These are phyloP conservation scores for Colletotrichum magnum DNA, from an alignment of 2,329 filamentous ascomycete genomes.

Conservation along the genomic window DNA sequence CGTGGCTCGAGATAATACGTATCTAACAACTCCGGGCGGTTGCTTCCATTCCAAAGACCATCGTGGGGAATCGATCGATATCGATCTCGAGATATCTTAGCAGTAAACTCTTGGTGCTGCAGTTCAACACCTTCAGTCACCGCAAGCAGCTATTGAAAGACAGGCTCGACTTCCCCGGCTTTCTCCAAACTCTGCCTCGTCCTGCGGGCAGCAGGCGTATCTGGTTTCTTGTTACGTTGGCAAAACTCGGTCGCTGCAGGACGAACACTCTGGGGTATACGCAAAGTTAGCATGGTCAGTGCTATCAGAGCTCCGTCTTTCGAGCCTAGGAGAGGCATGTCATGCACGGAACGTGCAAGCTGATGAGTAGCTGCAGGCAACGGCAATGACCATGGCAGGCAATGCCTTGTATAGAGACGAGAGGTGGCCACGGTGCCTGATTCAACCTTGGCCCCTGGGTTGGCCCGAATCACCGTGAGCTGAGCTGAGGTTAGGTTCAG, in stretches of 20 bases:
- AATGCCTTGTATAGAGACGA: conserved; percentile 2
- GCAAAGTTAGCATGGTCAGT: conserved; percentile 30
- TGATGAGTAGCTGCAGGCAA: conserved; percentile 2
- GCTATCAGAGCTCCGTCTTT: conserved; percentile 7
- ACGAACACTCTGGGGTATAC: conserved; percentile 38
- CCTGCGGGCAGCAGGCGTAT: conserved; percentile 28
- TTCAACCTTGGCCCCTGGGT: not conserved
- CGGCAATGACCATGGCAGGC: conserved; percentile 21
- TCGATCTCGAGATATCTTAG: conserved; percentile 13
- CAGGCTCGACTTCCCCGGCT: conserved; percentile 26
- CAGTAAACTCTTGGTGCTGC: conserved; percentile 8
- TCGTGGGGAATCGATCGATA: conserved; percentile 12
- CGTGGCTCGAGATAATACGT: not conserved
- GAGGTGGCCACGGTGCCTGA: not conserved
- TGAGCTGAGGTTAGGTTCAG: conserved; percentile 30
- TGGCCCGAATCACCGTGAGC: conserved; percentile 12
- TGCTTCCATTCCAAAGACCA: not conserved
- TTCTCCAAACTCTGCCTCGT: conserved; percentile 19
- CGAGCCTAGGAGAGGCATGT: conserved; percentile 25
- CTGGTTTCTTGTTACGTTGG: conserved; percentile 17
- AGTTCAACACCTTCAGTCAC: not conserved
- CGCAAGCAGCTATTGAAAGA: conserved; percentile 22
- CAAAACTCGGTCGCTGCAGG: conserved; percentile 16
- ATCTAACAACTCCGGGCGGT: not conserved
- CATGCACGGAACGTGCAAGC: conserved; percentile 28